These are phyloP conservation scores for Colletotrichum ledebouriae DNA, from an alignment of 2,329 filamentous ascomycete genomes.

Conservation along the genomic window DNA sequence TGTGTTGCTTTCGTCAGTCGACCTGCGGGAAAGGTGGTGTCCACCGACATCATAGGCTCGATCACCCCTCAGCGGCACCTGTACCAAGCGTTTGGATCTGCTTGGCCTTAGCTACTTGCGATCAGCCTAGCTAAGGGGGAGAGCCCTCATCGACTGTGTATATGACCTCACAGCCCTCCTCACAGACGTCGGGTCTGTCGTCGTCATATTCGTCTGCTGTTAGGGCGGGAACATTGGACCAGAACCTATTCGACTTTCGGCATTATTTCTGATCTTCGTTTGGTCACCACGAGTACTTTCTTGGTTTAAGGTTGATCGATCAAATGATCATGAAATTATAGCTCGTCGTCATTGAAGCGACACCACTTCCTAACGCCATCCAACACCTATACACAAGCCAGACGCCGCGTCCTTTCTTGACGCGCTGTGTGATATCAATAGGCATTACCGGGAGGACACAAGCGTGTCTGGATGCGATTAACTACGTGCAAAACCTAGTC, in stretches of 20 bases:
- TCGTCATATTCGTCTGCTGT: slow-evolving; percentile 7
- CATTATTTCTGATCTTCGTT: neutral
- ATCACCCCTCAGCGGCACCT: slow-evolving; percentile 8
- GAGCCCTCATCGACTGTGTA: slow-evolving; percentile 19
- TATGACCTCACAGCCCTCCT: slow-evolving; percentile 30
- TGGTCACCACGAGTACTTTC: neutral
- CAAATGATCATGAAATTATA: slow-evolving; percentile 21
- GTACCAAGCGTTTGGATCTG: slow-evolving; percentile 7
- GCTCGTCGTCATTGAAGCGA: slow-evolving; percentile 3
- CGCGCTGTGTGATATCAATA: neutral
- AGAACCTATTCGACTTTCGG: too few species aligned
- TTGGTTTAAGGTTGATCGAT: neutral
- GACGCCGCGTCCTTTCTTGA: neutral
- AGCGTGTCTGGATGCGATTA: neutral
- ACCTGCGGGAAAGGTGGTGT: too few species aligned
- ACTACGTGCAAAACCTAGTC: neutral
- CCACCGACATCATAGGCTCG: slow-evolving; percentile 38
- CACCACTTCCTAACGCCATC: slow-evolving; percentile 15
- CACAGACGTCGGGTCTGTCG: neutral
- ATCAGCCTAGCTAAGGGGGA: slow-evolving; percentile 22
- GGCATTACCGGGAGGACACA: slow-evolving; percentile 3
- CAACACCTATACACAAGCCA: slow-evolving; percentile 4
- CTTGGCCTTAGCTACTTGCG: slow-evolving; percentile 27
- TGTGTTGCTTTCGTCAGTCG: slow-evolving; percentile 21
- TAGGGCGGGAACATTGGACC: too few species aligned